Base-by-base conservation (phyloP, 2,329 filamentous ascomycete species). In the Leptographium lundbergii region DNA sequence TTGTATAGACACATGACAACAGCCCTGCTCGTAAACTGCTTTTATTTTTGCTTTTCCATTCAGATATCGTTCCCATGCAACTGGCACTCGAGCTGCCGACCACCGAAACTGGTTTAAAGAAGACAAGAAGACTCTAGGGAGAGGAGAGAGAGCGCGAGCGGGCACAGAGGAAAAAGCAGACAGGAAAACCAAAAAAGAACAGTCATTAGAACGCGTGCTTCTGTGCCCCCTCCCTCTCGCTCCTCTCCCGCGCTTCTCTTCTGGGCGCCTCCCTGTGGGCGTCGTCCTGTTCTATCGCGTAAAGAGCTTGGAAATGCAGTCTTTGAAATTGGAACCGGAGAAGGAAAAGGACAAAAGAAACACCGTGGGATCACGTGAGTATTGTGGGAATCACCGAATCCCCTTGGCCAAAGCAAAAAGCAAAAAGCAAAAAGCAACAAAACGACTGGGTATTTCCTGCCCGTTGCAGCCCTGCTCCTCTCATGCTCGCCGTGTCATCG, bases 401-500 rank as follows among this genome's bases (percentile, higher is more conserved):
- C 14, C 14, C 36, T 9, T 14, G n/a, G n/a, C n/a, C n/a, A n/a
- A n/a, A n/a, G n/a, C n/a, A 36, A 53, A 53, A 17, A 36, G 19
- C 6, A 50, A 50, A 24, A 47, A 50, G 24, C 14, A 36, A 27
- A 57, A 22, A 57, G 11, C 24, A 14, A 39, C 36, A 39, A 17
- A 17, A 54, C 19, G 27, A 25, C 32, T 5, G 34, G 24, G 7
- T 24, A 14, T 56, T 36, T 9, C 42, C 27, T 42, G 24, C 27
- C 54, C 32, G 17, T 24, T 59, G 24, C 34, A 22, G 39, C 48
- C 9, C 7, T 47, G 22, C 22, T 25, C 47, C 11, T 25, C 24
- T 25, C 24, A 79, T 63, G 68, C 72, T 63, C 79, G 74, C 67
- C 80, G 75, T 66, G 72, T 79, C 81, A 84, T 84, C 60, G 81